Evolutionary conservation across 116 monocot species (phyloP), one percentile per base, ranked within the genome.

Genomic region (Trichopus zeylanicus): DNA sequence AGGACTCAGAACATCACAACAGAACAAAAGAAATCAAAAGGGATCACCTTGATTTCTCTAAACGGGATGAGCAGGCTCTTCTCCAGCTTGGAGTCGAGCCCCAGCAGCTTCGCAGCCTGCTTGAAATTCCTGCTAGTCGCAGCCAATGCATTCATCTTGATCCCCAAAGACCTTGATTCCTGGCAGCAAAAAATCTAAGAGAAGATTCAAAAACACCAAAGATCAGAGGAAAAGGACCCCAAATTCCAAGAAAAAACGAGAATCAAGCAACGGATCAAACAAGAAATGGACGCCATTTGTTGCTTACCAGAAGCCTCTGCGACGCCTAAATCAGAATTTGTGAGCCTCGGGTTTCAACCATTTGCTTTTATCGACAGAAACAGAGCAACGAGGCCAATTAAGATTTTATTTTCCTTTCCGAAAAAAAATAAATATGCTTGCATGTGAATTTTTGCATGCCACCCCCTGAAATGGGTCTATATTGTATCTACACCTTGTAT

Each of bases 91-190:
- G 90, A 72, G 60, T 95, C 95, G 74, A 95, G 53, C 2, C 81
- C 86, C 56, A 95, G 74, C 48, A 90, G 79, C 79, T 86, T 90
- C 53, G 90, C 86, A n/a, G 95, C 89, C 46, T 73, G 83, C 76
- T 78, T 89, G 81, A 95, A 95, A 54, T 95, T 95, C 65, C 95
- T 83, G 57, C 87, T 95, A 6, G 90, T 95, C 26, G 95, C 95
- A 34, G 78, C 81, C 56, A 89, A 73, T 46, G 95, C 95, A 71
- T 95, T 95, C 95, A 95, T 95, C 46, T 60, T 46, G 22, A 3
- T 8, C n/a, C 42, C 0, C 42, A 16, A n/a, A 42, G n/a, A 42
- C 13, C 42, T 42, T 1, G n/a, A 42, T n/a, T 0, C 42, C 42
- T 42, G 42, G n/a, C n/a, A n/a, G n/a, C n/a, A 42, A 37, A 42